These are phyloP conservation scores for Saccharomycopsis sp. DNA, from an alignment of 805 yeast genomes.

Conservation along the genomic window DNA sequence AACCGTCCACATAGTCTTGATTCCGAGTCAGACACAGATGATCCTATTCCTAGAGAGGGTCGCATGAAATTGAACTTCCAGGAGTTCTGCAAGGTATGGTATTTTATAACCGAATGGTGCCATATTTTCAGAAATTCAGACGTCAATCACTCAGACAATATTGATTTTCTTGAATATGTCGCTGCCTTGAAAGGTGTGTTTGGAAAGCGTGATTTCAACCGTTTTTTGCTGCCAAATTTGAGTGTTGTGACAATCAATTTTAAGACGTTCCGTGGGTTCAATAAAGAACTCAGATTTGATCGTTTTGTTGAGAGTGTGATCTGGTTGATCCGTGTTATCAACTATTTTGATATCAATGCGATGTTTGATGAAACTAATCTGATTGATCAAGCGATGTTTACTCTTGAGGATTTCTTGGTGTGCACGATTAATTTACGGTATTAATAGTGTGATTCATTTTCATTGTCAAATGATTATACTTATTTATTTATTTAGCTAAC, in stretches of 20 bases:
- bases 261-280: constrained; percentile 7
- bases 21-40: not conserved
- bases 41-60: not conserved
- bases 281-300: constrained; percentile 5
- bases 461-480: too few relatives aligned
- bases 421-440: not conserved
- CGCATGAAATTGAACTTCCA: constrained; percentile 3
- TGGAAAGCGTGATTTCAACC: constrained; percentile 10
- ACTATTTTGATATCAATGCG: constrained; percentile 1
- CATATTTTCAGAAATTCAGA: constrained; percentile 6
- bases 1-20: not conserved
- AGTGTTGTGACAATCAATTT: constrained; percentile 8
- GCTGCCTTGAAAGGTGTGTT: constrained; percentile 5
- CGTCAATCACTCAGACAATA: constrained; percentile 3
- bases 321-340: constrained; percentile 9
- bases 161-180: constrained; percentile 13
- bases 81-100: constrained; percentile 13
- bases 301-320: constrained; percentile 15
- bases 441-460: not conserved
- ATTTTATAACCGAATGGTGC: constrained; percentile 9
- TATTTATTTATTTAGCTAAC: too few relatives aligned
- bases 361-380: not conserved
- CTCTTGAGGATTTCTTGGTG: not conserved
- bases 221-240: constrained; percentile 5
- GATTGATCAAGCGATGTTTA: not conserved